Evolutionary conservation across 768 basidiomycete genomes (phyloP), one percentile per base, ranked within the genome.

Genomic region (Lenzites betulinus): DNA sequence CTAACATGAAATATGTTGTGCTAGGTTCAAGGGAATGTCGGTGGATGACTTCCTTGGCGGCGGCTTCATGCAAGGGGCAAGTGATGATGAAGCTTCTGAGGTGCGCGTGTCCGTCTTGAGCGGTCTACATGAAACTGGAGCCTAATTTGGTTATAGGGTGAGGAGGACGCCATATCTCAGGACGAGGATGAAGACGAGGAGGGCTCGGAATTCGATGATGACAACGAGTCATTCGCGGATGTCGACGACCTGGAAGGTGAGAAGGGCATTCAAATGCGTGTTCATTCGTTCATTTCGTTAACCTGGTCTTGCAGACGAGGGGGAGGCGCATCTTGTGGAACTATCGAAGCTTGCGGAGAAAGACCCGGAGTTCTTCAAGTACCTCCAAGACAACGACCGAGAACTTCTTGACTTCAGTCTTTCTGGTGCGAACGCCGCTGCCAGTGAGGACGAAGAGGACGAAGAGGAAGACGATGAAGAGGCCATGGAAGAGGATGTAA

Each of bases 281-380:
- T 47, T 22, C 61, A 26, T 13, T 28, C 11, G 12, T 25, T 48
- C 0, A 49, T 28, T 2, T 38, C 8, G 38, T 38, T 13, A 15
- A 59, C 47, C 23, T 23, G 30, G 30, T 11, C 4, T 43, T 28
- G 38, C 71, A 88, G 90, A 89, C 54, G 89, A 91, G 57, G 92
- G 89, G 23, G 78, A 79, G 53, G 74, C 79, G 5, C 96, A 98
- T 78, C 76, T 93, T 60, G 74, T 86, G 46, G 91, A 96, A 56
- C 82, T 99, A 15, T 87, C 91, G 39, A 88, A 91, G 70, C 83
- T 99, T 36, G 92, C 92, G 1, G 90, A 96, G 74, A 94, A 93
- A 72, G 96, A 99, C 73, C 96, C 96, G n/a, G 96, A 97, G 70
- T 99, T 98, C 77, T 99, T 86, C 88, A 93, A 95, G 75, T 99